phyloP scores from a whole-genome alignment of 116 monocot species.

The Posidonia oceanica region DNA sequence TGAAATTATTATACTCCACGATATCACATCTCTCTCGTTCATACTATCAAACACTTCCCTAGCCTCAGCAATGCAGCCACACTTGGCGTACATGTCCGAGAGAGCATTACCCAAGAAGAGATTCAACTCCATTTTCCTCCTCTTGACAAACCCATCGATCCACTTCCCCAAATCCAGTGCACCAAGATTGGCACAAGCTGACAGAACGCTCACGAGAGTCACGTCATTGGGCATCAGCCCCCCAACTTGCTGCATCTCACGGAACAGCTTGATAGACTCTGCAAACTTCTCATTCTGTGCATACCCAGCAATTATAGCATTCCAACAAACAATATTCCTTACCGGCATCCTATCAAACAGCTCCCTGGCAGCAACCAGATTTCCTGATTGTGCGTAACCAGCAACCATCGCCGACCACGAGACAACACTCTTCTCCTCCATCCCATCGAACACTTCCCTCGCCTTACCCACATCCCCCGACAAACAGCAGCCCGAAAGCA shows the following conservation, averaged over 20 bases:
- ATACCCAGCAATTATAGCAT: slow-evolving; percentile 63
- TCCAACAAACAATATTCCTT: slow-evolving; percentile 59
- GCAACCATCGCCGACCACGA: slow-evolving; percentile 55
- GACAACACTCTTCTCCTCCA: slow-evolving; percentile 27
- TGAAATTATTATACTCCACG: slow-evolving; percentile 65
- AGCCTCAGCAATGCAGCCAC: slow-evolving; percentile 55
- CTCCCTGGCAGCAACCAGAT: slow-evolving; percentile 34
- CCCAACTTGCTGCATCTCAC: slow-evolving; percentile 21
- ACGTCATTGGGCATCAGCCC: slow-evolving; percentile 34
- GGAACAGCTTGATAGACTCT: slow-evolving; percentile 36
- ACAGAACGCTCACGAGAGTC: slow-evolving; percentile 49
- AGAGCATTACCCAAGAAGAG: slow-evolving; percentile 62
- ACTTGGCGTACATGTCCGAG: slow-evolving; percentile 72
- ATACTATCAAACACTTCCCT: slow-evolving; percentile 42
- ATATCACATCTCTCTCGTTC: slow-evolving; percentile 46
- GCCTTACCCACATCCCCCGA: slow-evolving; percentile 14
- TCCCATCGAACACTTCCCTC: slow-evolving; percentile 25
- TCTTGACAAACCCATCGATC: slow-evolving; percentile 31
- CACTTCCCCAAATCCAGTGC: slow-evolving; percentile 52
- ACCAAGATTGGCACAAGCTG: slow-evolving; percentile 52
- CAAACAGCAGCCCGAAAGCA: slow-evolving; percentile 18
- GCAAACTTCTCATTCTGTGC: slow-evolving; percentile 36
- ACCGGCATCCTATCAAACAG: slow-evolving; percentile 45
- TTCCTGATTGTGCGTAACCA: slow-evolving; percentile 21
- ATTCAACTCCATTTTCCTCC: slow-evolving; percentile 18